Conservation (phyloP, 73 alveolate genomes). For the Paramecium pentaurelia region DNA sequence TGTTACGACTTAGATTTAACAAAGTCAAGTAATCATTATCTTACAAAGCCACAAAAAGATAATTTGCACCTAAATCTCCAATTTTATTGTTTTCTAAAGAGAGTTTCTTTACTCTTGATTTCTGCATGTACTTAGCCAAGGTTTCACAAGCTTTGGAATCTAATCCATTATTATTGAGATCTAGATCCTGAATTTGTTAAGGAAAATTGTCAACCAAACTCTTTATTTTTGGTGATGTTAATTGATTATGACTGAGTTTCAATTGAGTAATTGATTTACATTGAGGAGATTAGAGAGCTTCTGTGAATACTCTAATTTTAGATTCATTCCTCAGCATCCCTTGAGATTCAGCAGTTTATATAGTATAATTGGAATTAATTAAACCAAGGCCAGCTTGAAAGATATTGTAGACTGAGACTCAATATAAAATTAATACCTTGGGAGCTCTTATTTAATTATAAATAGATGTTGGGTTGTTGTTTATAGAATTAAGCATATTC, state of each 20-base stretch:
- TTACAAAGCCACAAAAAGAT: not conserved
- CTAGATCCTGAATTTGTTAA: not conserved
- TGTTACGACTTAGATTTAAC: not conserved
- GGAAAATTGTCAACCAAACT: not conserved
- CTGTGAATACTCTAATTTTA: conserved; percentile 13
- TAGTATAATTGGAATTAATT: not conserved
- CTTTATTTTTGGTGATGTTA: not conserved
- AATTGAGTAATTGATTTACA: not conserved
- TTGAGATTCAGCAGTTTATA: not conserved
- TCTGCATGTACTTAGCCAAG: conserved; percentile 1
- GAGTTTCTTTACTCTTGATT: not conserved
- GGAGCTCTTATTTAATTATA: not conserved
- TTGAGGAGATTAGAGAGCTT: conserved; percentile 10
- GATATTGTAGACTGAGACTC: not conserved
- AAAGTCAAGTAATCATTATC: conserved; percentile 20
- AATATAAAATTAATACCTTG: not conserved
- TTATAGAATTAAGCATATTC: conserved; percentile 10
- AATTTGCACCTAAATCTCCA: conserved; percentile 21
- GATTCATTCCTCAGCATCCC: not conserved
- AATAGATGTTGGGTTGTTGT: not conserved
- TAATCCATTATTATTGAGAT: not conserved
- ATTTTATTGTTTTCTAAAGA: not conserved
- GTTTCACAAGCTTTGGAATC: conserved; percentile 19
- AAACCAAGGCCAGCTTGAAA: conserved; percentile 30
- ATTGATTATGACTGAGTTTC: not conserved